phyloP scores from a whole-genome alignment of 257 asterid genomes.

The Parsonsia alboflavescens region DNA sequence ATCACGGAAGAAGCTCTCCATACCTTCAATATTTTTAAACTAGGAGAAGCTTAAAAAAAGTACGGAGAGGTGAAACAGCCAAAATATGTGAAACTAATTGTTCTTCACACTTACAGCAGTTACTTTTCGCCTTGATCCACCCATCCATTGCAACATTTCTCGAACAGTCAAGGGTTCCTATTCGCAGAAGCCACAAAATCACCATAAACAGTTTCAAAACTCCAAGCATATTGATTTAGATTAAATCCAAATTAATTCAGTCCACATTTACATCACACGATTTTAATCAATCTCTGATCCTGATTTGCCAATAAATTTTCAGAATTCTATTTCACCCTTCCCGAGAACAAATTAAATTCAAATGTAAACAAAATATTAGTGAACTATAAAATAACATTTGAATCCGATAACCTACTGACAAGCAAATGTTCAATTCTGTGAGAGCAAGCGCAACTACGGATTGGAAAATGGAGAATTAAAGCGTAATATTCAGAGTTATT shows the following conservation, averaged over 20 bases:
- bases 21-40: not conserved
- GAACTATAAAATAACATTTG: not conserved
- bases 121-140: conserved; percentile 87
- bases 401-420: not conserved
- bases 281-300: not conserved
- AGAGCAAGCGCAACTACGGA: not conserved
- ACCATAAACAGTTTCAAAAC: not conserved
- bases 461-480: not conserved
- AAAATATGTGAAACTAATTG: conserved; percentile 15
- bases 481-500: not conserved
- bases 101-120: conserved; percentile 48
- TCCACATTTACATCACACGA: not conserved
- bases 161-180: conserved; percentile 4
- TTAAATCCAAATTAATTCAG: not conserved
- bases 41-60: not conserved
- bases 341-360: not conserved
- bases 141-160: conserved; percentile 95
- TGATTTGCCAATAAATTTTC: not conserved
- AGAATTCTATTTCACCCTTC: not conserved
- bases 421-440: not conserved
- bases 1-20: not conserved
- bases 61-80: conserved; percentile 4
- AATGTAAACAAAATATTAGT: not conserved
- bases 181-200: conserved; percentile 4
- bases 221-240: not conserved